phyloP scores from a whole-genome alignment of 164 flowering plant genomes.

The Protea cynaroides region DNA sequence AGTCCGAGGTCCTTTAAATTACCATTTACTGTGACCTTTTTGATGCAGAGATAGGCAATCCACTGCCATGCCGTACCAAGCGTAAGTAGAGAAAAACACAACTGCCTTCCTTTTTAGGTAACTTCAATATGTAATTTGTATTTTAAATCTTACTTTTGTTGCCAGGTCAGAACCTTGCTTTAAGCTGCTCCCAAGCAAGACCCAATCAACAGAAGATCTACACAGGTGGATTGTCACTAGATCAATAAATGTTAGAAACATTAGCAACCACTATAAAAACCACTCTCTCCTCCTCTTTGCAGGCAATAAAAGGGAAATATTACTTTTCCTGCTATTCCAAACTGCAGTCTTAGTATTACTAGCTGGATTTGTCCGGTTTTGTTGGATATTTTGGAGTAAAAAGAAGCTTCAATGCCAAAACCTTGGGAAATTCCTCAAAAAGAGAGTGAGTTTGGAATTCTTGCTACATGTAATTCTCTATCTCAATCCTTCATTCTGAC shows the following conservation, averaged over 20 bases:
- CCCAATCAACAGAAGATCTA: constrained; percentile 43
- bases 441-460: constrained; percentile 43
- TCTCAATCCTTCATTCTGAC: neutral
- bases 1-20: neutral
- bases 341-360: constrained; percentile 45
- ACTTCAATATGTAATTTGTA: neutral
- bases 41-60: constrained; percentile 57
- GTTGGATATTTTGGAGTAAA: constrained; percentile 82
- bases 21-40: neutral
- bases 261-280: neutral
- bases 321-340: constrained; percentile 58
- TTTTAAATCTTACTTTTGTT: neutral
- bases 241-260: neutral
- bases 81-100: constrained; percentile 25
- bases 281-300: neutral
- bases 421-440: constrained; percentile 65
- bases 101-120: neutral
- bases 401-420: constrained; percentile 56
- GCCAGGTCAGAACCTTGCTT: constrained; percentile 61
- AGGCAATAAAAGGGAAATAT: constrained; percentile 59
- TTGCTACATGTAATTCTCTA: neutral
- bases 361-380: constrained; percentile 52
- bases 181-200: constrained; percentile 55
- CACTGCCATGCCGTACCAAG: constrained; percentile 42
- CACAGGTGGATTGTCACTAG: constrained; percentile 34